Conservation (phyloP, 768 basidiomycete genomes). For the Psilocybe subaeruginosa region DNA sequence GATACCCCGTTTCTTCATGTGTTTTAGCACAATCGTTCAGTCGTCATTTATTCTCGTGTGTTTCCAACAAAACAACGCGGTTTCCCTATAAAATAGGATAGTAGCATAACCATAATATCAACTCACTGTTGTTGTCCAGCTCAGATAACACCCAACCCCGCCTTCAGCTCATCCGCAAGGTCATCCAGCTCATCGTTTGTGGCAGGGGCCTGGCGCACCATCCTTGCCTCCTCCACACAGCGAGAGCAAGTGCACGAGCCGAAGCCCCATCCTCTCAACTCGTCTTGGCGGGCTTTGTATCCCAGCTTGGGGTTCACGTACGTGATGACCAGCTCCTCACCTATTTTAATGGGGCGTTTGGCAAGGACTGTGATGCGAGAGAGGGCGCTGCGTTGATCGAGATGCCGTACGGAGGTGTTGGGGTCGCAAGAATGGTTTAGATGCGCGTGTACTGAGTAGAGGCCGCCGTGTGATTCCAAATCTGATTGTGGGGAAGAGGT, state of each 20-base stretch:
- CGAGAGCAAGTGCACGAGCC: constrained; percentile 68
- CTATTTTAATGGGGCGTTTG: constrained; percentile 58
- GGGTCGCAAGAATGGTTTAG: constrained; percentile 86
- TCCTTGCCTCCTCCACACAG: constrained; percentile 63
- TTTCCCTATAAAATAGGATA: not conserved
- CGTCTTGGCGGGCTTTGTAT: constrained; percentile 48
- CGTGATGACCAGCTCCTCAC: constrained; percentile 77
- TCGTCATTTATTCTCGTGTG: not conserved
- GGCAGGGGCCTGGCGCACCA: constrained; percentile 31
- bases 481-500: constrained; percentile 40
- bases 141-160: constrained; percentile 54
- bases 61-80: not conserved
- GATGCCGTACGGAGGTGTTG: constrained; percentile 77
- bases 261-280: constrained; percentile 76
- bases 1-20: too few relatives aligned
- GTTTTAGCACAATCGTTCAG: too few relatives aligned
- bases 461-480: constrained; percentile 83
- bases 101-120: not conserved
- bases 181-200: constrained; percentile 41
- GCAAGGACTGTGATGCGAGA: constrained; percentile 80
- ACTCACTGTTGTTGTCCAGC: not conserved
- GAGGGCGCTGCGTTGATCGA: constrained; percentile 69
- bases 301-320: constrained; percentile 75
- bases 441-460: constrained; percentile 86
- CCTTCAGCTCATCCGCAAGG: constrained; percentile 63